phyloP scores from a whole-genome alignment of 2,329 filamentous ascomycete species.

The Neonectria coccinea region DNA sequence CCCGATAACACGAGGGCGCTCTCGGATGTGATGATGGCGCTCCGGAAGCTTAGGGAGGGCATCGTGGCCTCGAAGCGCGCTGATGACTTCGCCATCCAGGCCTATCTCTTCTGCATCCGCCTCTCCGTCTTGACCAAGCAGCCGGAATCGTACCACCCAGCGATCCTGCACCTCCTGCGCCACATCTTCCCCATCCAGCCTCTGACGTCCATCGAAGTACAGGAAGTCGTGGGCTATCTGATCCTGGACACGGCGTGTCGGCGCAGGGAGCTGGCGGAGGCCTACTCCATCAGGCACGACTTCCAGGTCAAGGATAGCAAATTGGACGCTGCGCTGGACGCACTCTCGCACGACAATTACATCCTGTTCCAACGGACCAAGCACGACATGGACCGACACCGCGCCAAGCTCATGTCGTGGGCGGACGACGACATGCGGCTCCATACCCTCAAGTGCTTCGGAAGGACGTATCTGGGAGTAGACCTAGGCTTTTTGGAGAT shows the following conservation, averaged over 20 bases:
- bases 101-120: constrained; percentile 91
- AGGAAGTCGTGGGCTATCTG: constrained; percentile 83
- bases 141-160: constrained; percentile 90
- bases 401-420: constrained; percentile 83
- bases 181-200: constrained; percentile 75
- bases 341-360: constrained; percentile 86
- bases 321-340: constrained; percentile 75
- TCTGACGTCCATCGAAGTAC: constrained; percentile 77
- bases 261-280: constrained; percentile 78
- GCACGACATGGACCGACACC: constrained; percentile 81
- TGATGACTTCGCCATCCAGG: constrained; percentile 86
- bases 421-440: constrained; percentile 79
- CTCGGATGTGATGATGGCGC: constrained; percentile 80
- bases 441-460: constrained; percentile 88
- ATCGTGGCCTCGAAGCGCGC: constrained; percentile 81
- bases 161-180: constrained; percentile 82
- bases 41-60: constrained; percentile 92
- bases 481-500: constrained; percentile 77
- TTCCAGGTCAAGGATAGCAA: constrained; percentile 75
- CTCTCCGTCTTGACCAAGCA: constrained; percentile 83
- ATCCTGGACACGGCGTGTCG: constrained; percentile 92
- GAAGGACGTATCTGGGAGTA: constrained; percentile 81
- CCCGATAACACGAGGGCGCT: constrained; percentile 70
- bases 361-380: constrained; percentile 79
- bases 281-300: constrained; percentile 72